Evolutionary conservation across 768 basidiomycete species (phyloP).

Genomic region (Naganishia vishniacii): DNA sequence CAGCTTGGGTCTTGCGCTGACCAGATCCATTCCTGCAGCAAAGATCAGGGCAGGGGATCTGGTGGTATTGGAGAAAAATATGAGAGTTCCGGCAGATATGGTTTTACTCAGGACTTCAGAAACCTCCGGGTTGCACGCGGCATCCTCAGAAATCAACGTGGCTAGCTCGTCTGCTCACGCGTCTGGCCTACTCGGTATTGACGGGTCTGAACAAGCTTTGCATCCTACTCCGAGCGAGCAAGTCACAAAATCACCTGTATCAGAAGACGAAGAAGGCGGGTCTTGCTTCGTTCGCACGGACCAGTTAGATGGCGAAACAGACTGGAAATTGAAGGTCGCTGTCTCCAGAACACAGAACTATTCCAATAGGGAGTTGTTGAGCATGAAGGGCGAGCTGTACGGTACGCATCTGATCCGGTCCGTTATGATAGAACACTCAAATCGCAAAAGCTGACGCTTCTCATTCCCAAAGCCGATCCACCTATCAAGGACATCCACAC

Average conservation of each 20-base stretch:
- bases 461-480: slow-evolving; percentile 69
- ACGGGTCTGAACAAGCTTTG: not conserved
- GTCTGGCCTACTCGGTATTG: not conserved
- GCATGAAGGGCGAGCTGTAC: slow-evolving; percentile 80
- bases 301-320: slow-evolving; percentile 96
- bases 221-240: not conserved
- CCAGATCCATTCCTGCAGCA: slow-evolving; percentile 79
- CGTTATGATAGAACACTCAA: not conserved
- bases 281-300: slow-evolving; percentile 97
- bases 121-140: not conserved
- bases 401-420: slow-evolving; percentile 52
- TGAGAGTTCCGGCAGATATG: slow-evolving; percentile 90
- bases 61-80: slow-evolving; percentile 88
- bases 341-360: slow-evolving; percentile 76
- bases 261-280: slow-evolving; percentile 56
- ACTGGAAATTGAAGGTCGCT: slow-evolving; percentile 94
- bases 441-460: not conserved
- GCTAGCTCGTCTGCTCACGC: not conserved
- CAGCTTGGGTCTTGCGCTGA: slow-evolving; percentile 38
- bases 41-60: slow-evolving; percentile 85
- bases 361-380: slow-evolving; percentile 54
- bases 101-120: slow-evolving; percentile 84
- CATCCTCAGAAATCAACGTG: not conserved
- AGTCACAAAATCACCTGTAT: not conserved
- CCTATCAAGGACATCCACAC: slow-evolving; percentile 95